These are phyloP conservation scores for Saccharomycopsis synnaedendra DNA, from an alignment of 805 yeast species.

Conservation along the genomic window DNA sequence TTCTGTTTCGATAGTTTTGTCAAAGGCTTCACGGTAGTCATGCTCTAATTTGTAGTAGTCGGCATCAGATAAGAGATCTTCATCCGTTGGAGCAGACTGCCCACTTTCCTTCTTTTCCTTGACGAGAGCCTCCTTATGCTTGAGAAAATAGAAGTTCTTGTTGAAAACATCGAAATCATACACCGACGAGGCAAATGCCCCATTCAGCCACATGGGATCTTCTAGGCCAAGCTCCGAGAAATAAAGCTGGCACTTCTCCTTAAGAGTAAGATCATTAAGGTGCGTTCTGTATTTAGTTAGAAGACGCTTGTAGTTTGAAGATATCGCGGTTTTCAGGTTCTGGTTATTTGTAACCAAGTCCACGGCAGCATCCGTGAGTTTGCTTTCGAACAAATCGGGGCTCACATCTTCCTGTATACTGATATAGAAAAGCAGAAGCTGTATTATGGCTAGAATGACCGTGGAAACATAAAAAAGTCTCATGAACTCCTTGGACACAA, in stretches of 20 bases:
- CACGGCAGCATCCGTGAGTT: background rate
- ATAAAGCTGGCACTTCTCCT: slow-evolving; percentile 23
- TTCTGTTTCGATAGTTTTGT: slow-evolving; percentile 18
- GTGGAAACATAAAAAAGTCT: slow-evolving; percentile 1
- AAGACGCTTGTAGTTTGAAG: slow-evolving; percentile 4
- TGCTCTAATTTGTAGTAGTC: slow-evolving; percentile 14
- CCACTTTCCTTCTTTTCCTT: slow-evolving; percentile 4
- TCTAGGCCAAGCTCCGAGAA: slow-evolving; percentile 20
- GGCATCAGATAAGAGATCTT: slow-evolving; percentile 14
- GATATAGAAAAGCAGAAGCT: slow-evolving; percentile 1
- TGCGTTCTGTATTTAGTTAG: slow-evolving; percentile 1
- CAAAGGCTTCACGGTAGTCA: slow-evolving; percentile 17
- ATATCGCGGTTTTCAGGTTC: slow-evolving; percentile 7
- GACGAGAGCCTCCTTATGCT: slow-evolving; percentile 11
- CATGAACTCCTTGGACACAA: slow-evolving; percentile 3
- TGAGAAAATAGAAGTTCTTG: slow-evolving; percentile 16
- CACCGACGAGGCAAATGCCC: slow-evolving; percentile 17
- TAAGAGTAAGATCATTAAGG: slow-evolving; percentile 9
- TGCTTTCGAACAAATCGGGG: no score
- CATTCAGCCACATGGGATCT: slow-evolving; percentile 18
- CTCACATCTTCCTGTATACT: background rate
- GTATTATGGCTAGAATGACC: background rate
- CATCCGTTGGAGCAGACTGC: slow-evolving; percentile 11
- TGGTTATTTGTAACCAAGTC: slow-evolving; percentile 3
- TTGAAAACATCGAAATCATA: slow-evolving; percentile 19